Evolutionary conservation across 1,284 basidiomycete species (phyloP), one percentile per base, ranked within the genome.

Genomic region (Xanthoconium separans): DNA sequence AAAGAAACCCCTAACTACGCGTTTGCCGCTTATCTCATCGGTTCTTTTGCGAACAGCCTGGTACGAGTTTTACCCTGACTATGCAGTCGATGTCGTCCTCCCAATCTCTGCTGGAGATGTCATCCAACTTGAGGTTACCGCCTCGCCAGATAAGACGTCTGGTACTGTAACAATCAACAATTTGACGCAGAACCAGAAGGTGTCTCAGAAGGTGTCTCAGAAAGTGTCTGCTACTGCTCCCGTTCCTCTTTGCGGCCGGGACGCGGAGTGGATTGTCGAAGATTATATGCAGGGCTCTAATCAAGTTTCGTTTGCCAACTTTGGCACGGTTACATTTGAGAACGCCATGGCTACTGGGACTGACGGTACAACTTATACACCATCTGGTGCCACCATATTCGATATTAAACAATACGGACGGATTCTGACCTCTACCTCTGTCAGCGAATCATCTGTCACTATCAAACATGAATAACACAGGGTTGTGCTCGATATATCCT

Each of bases 241-340:
- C 6, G 4, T 5, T 4, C 2, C 39, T 3, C 34, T 59, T n/a
- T 59, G 57, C 31, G n/a, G 39, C 8, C 24, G 50, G 29, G 34
- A 54, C 15, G 47, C 51, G 6, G 44, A 51, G 22, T 59, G 57
- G 57, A 47, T 56, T 11, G 47, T 59, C 12, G 52, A 58, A 20
- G 50, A 54, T 39, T 47, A 33, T 20, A 1, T 1, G 11, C 3
- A 6, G 6, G 11, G 5, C 15, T 4, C 2, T 4, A 13, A 8
- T 12, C n/a, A 2, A 1, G 22, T 41, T 34, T 16, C 39, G 2
- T 10, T 51, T 18, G 40, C 33, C 12, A 16, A 51, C 16, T 51
- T 53, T 51, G 27, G 33, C 16, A 36, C 18, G 10, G 27, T 52
- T 4, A 22, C 41, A 7, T 51, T 53, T 15, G 42, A 15, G 4